A percentile compares a stretch with the other conserved stretches of the same genome.
Conservation (phyloP, 2,329 filamentous ascomycete species). For the Neopestalotiopsis rosae region DNA sequence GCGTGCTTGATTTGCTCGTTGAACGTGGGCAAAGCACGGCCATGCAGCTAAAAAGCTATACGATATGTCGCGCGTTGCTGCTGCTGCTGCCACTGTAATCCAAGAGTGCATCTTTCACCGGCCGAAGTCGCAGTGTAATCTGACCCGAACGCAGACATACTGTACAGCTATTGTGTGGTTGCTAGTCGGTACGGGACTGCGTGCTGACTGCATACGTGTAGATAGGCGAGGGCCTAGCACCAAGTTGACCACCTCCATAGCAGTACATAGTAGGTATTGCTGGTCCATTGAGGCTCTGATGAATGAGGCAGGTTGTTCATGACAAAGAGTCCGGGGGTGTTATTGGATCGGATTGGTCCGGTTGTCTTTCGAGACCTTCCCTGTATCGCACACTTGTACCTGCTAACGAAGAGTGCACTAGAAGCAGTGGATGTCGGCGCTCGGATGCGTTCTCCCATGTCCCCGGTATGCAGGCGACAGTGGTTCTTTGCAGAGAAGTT, state of each 20-base stretch:
- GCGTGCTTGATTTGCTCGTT: neutral
- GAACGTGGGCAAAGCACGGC: neutral
- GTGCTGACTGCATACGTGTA: too few relatives aligned
- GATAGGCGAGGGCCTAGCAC: too few relatives aligned
- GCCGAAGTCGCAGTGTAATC: too few relatives aligned
- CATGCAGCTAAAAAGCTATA: conserved; percentile 1
- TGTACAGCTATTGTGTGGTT: too few relatives aligned
- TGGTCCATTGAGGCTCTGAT: neutral
- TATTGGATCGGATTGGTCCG: neutral
- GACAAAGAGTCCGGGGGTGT: neutral
- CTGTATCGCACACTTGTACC: neutral
- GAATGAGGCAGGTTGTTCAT: neutral
- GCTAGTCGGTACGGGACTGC: too few relatives aligned
- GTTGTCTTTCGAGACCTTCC: neutral
- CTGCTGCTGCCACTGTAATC: neutral
- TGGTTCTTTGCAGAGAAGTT: too few relatives aligned
- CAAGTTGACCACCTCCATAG: neutral
- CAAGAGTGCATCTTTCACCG: too few relatives aligned
- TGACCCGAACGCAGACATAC: too few relatives aligned
- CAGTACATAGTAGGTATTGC: neutral
- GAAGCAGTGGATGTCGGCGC: neutral
- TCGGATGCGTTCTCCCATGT: neutral
- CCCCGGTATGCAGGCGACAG: neutral
- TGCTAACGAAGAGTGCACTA: neutral
- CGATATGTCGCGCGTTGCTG: neutral